Evolutionary conservation across 768 basidiomycete species (phyloP), one percentile per base, ranked within the genome.

Genomic region (Zangia roseola): DNA sequence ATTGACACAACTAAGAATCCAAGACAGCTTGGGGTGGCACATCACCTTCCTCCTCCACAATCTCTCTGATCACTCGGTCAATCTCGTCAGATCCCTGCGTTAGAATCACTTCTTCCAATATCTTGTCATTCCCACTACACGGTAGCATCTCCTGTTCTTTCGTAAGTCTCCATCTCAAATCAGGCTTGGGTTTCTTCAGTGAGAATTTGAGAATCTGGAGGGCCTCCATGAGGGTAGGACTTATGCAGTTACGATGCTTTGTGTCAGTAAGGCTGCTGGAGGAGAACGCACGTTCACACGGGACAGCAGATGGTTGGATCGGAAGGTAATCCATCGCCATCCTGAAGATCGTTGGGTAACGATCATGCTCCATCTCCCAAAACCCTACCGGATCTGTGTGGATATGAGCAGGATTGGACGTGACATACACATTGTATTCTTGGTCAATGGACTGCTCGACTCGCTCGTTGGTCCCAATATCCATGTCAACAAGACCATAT

Each of bases 291-390:
- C 9, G 9, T 10, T 28, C 37, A 34, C 43, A 50, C 13, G 37
- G 28, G 5, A 50, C 20, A 1, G 30, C 16, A 1, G 24, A 44
- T 5, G 49, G 60, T 43, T 69, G 66, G n/a, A n/a, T n/a, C n/a
- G n/a, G n/a, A n/a, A 69, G 54, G 10, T 65, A 52, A 44, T 66
- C n/a, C 35, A 64, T 52, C 4, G 64, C 56, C 17, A 66, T 49
- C 10, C 14, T 21, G 31, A 53, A 67, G 2, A 69, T 39, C 0
- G 50, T 43, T 1, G 64, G 64, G 6, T 35, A 52, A 8, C 6
- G 17, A 1, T 34, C 28, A 1, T 6, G 13, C 10, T 46, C 28
- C 33, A 52, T 10, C 35, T 46, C 34, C 46, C 45, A 52, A 19
- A 52, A 52, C 0, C 4, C 35, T 2, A 52, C 21, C 5, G 51